A percentile compares a stretch with the other conserved stretches of the same genome.
Conservation (phyloP, 495 filamentous ascomycete genomes). For the Chaetomium cochliodes region DNA sequence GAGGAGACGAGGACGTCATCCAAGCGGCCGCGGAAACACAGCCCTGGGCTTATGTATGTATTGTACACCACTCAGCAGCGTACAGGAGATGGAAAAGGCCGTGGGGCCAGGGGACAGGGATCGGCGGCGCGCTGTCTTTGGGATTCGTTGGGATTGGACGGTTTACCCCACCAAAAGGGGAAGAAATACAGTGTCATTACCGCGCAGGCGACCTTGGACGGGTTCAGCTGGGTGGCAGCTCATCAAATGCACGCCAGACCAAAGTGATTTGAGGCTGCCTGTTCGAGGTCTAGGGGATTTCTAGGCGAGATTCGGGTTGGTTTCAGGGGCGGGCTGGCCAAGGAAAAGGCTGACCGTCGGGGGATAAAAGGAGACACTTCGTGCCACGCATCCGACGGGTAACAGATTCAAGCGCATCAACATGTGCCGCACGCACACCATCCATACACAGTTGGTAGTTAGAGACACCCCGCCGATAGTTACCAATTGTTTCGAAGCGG, state of each 20-base stretch:
- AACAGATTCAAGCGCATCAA: neutral
- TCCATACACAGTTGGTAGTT: too few relatives aligned
- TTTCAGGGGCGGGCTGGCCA: slow-evolving; percentile 13
- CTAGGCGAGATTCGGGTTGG: slow-evolving; percentile 10
- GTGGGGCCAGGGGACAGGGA: slow-evolving; percentile 12
- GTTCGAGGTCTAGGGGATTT: neutral
- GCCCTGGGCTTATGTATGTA: slow-evolving; percentile 5
- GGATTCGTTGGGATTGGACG: neutral
- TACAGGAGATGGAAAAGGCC: slow-evolving; percentile 3
- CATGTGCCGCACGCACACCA: slow-evolving; percentile 1
- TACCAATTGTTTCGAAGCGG: too few relatives aligned
- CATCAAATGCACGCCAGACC: slow-evolving; percentile 5
- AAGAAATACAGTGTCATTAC: slow-evolving; percentile 10
- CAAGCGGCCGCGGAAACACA: slow-evolving; percentile 6
- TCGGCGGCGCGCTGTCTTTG: slow-evolving; percentile 9
- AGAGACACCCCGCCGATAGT: too few relatives aligned
- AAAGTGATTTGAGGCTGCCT: neutral
- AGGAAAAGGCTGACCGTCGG: neutral
- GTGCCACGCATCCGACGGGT: neutral
- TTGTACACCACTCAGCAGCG: neutral
- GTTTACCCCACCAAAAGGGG: neutral
- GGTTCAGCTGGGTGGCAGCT: slow-evolving; percentile 9
- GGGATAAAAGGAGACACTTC: neutral
- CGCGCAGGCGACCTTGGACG: neutral
- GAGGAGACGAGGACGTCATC: slow-evolving; percentile 25